phyloP scores from a whole-genome alignment of 306 rosid species.

The Rosa chinensis region DNA sequence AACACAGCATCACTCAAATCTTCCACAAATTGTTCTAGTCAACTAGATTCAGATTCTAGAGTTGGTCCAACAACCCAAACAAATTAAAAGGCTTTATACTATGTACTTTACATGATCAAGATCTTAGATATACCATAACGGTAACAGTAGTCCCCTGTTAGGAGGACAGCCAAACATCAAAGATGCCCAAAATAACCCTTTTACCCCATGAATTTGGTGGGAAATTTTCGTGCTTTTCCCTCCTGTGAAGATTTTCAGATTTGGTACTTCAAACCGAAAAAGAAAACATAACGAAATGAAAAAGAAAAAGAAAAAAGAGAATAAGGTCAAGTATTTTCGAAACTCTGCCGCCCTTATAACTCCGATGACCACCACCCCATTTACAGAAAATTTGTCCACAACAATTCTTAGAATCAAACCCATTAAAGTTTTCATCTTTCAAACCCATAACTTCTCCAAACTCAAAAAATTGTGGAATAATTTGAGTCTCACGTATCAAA shows the following conservation, averaged over 20 bases:
- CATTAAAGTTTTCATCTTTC: neutral
- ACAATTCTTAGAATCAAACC: neutral
- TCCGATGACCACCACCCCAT: slow-evolving; percentile 12
- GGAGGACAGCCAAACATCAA: neutral
- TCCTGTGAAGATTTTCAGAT: slow-evolving; percentile 14
- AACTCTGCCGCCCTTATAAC: neutral
- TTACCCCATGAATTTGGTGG: slow-evolving; percentile 24
- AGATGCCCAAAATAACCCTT: slow-evolving; percentile 32
- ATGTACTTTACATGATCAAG: neutral
- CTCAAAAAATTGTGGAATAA: neutral
- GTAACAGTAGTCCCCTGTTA: neutral
- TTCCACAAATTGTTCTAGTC: neutral
- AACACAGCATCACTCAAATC: neutral
- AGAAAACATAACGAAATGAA: neutral
- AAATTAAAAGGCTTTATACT: neutral
- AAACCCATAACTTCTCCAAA: neutral
- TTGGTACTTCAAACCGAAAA: neutral
- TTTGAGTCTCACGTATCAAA: too few species aligned
- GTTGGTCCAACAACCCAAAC: slow-evolving; percentile 8
- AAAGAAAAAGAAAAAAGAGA: neutral
- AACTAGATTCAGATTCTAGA: neutral
- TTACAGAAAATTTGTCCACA: neutral
- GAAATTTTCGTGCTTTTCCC: slow-evolving; percentile 23
- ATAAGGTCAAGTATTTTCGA: neutral
- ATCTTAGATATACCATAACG: neutral